Evolutionary conservation across 768 basidiomycete genomes (phyloP).

Genomic region (Xerocomellus intermedius): DNA sequence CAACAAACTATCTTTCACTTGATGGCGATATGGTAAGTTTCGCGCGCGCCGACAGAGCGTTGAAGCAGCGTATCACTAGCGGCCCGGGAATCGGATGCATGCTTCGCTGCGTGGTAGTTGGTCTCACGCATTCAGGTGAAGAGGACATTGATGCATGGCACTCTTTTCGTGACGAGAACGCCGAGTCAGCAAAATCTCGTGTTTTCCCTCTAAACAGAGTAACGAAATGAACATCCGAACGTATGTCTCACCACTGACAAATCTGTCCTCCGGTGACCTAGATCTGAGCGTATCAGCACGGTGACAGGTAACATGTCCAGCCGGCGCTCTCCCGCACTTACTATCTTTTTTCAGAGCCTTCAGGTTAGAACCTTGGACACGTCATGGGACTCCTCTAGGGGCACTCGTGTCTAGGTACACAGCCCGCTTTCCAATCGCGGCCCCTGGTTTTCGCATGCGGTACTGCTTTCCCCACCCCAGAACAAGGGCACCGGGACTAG

Average conservation of each 20-base stretch:
- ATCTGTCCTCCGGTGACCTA: background rate
- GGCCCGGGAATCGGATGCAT: background rate
- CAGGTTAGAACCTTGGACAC: background rate
- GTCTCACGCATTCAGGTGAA: background rate
- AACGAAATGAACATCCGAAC: background rate
- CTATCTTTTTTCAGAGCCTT: background rate
- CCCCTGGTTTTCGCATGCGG: background rate
- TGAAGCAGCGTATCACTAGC: no score
- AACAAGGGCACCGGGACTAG: slow-evolving; percentile 6
- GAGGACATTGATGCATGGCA: background rate
- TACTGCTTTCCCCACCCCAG: slow-evolving; percentile 5
- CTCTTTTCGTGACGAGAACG: background rate
- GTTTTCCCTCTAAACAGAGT: background rate
- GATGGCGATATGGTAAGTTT: no score
- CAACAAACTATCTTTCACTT: no score
- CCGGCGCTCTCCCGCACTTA: background rate
- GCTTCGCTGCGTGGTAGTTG: background rate
- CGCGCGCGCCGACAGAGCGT: no score
- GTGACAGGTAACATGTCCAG: background rate
- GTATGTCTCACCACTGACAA: background rate
- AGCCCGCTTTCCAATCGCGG: background rate
- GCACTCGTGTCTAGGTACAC: background rate
- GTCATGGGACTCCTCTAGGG: slow-evolving; percentile 6
- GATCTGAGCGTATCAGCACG: background rate
- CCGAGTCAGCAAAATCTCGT: background rate